A percentile compares a stretch with the other conserved stretches of the same genome.
Evolutionary conservation across 2,329 filamentous ascomycete species (phyloP).

Genomic region (Clarireedia monteithiana): DNA sequence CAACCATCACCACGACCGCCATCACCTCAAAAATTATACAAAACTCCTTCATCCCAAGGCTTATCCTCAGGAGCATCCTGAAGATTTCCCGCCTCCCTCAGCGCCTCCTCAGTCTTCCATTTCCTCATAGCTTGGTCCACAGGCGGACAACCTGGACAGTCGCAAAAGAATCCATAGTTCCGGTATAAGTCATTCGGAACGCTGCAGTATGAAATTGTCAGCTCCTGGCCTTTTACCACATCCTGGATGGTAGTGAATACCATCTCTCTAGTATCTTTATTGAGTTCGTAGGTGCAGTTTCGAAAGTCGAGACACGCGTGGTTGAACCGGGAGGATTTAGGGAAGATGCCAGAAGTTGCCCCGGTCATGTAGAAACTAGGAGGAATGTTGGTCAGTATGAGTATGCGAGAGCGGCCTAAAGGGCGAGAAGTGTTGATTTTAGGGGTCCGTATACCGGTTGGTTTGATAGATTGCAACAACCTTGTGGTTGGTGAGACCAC

Average conservation of each 20-base stretch:
- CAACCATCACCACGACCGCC: neutral
- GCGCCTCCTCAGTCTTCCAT: neutral
- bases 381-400: neutral
- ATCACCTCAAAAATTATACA: neutral
- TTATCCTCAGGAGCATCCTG: too few species aligned
- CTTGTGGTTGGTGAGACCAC: conserved; percentile 8
- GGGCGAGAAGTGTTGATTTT: neutral
- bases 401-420: neutral
- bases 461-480: conserved; percentile 24
- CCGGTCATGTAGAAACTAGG: neutral
- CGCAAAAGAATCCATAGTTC: conserved; percentile 46
- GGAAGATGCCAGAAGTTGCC: conserved; percentile 29
- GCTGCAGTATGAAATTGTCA: conserved; percentile 44
- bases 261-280: conserved; percentile 31
- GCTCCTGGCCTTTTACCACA: conserved; percentile 38
- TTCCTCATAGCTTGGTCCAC: neutral
- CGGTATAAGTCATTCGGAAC: conserved; percentile 33
- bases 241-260: conserved; percentile 33
- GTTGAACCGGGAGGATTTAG: conserved; percentile 49
- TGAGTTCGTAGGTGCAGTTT: conserved; percentile 34
- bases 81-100: neutral
- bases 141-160: conserved; percentile 39
- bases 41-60: neutral
- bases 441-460: conserved; percentile 22
- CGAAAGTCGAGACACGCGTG: conserved; percentile 44